phyloP scores from a whole-genome alignment of 495 filamentous ascomycete genomes.

The Lindgomyces ingoldianus region DNA sequence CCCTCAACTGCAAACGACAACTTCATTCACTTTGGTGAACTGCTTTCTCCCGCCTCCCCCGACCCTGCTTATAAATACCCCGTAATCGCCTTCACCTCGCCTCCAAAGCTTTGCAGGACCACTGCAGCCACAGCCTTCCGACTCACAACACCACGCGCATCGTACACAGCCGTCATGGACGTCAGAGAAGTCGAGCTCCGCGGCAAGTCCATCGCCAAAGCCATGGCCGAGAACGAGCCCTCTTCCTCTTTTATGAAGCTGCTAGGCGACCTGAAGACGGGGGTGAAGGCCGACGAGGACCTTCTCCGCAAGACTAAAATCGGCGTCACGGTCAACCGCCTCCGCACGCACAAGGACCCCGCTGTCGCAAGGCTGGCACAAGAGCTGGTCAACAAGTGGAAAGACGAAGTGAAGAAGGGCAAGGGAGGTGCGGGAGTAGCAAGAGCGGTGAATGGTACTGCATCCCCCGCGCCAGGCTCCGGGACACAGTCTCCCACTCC shows the following conservation, averaged over 20 bases:
- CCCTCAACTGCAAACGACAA: constrained; percentile 4
- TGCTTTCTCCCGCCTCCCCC: neutral
- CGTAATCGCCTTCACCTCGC: neutral
- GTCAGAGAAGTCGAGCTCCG: constrained; percentile 72
- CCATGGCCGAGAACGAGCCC: constrained; percentile 66
- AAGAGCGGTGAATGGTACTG: constrained; percentile 18
- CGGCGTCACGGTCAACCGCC: constrained; percentile 82
- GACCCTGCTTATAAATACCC: neutral
- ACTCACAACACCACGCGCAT: constrained; percentile 2
- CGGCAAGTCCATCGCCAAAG: constrained; percentile 75
- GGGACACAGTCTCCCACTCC: constrained; percentile 48
- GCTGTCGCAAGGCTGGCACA: constrained; percentile 71
- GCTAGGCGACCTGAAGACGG: constrained; percentile 73
- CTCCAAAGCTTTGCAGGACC: neutral
- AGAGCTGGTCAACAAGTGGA: constrained; percentile 88
- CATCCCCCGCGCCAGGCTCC: constrained; percentile 46
- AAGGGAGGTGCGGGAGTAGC: constrained; percentile 50
- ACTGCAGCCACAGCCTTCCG: neutral
- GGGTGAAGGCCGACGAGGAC: constrained; percentile 81
- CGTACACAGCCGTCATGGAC: constrained; percentile 60
- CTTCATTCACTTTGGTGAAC: neutral
- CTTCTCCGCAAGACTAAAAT: constrained; percentile 84
- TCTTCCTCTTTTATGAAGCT: constrained; percentile 64
- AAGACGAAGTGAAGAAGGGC: constrained; percentile 62
- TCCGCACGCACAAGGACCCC: constrained; percentile 71